Evolutionary conservation across 306 rosid genomes (phyloP).

Genomic region (Myrica gale): DNA sequence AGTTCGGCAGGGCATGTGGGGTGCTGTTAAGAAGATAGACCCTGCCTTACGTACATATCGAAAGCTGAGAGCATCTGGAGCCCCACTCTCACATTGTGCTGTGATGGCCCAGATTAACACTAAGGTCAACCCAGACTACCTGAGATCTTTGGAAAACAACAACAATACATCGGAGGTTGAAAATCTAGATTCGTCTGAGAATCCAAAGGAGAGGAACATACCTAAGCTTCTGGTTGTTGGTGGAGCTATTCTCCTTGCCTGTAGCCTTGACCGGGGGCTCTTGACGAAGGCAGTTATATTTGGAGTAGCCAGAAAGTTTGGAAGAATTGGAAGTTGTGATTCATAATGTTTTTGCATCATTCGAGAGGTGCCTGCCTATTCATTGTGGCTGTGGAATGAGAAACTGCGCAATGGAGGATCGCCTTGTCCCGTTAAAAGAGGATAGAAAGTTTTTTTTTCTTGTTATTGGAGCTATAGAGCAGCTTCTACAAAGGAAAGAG

Average conservation of each 20-base stretch:
- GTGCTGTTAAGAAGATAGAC: conserved; percentile 88
- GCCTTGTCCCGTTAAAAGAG: conserved; percentile 25
- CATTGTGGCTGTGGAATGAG: conserved; percentile 30
- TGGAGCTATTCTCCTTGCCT: conserved; percentile 81
- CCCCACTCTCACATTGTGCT: conserved; percentile 57
- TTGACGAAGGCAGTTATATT: conserved; percentile 85
- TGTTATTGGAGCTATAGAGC: conserved; percentile 37
- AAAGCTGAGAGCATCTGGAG: conserved; percentile 59
- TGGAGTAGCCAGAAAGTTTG: conserved; percentile 88
- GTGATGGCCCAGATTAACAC: conserved; percentile 71
- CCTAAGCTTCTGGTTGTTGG: conserved; percentile 75
- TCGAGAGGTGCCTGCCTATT: conserved; percentile 27
- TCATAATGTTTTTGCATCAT: conserved; percentile 23
- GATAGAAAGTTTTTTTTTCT: conserved; percentile 38
- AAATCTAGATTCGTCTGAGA: conserved; percentile 42
- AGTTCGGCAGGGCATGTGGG: conserved; percentile 98
- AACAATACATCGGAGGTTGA: conserved; percentile 37
- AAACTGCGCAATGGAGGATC: conserved; percentile 30
- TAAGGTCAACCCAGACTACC: conserved; percentile 55
- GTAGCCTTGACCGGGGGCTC: conserved; percentile 80
- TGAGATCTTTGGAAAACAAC: conserved; percentile 54
- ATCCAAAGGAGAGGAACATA: conserved; percentile 57
- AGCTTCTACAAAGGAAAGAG: conserved; percentile 34
- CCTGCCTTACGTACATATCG: conserved; percentile 70
- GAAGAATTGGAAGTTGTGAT: conserved; percentile 67